These are phyloP conservation scores for Chrysosporium keratinophilum DNA, from an alignment of 2,329 filamentous ascomycete genomes.

Conservation along the genomic window DNA sequence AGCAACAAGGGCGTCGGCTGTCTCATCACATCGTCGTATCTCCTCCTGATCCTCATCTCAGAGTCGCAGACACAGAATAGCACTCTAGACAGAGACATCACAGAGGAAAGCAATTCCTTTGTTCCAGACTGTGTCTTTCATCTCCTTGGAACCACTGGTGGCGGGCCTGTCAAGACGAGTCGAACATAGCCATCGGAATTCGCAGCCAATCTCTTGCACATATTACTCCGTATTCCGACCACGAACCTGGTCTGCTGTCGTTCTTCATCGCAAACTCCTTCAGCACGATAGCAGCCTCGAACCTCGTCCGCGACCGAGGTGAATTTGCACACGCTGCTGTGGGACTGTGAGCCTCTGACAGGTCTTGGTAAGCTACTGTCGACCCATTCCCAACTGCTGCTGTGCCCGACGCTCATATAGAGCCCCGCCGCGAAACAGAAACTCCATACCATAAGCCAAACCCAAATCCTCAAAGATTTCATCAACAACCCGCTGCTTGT, in stretches of 20 bases:
- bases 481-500: conserved; percentile 1
- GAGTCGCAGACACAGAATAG: not conserved
- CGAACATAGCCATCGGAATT: conserved; percentile 7
- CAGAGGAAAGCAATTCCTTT: not conserved
- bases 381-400: conserved; percentile 4
- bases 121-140: not conserved
- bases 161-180: not conserved
- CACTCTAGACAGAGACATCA: not conserved
- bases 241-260: not conserved
- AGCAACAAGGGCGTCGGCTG: not conserved
- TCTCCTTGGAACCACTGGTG: not conserved
- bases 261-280: not conserved
- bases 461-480: conserved; percentile 8
- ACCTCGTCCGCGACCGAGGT: not conserved
- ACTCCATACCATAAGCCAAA: not conserved
- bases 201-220: conserved; percentile 7
- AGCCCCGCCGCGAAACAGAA: conserved; percentile 1
- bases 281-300: not conserved
- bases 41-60: not conserved
- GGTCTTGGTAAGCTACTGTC: conserved; percentile 5
- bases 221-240: conserved; percentile 8
- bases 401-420: conserved; percentile 2
- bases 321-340: not conserved
- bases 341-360: not conserved
- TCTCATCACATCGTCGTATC: not conserved